Conservation (phyloP, 192 early-diverging fungal genomes). For the Lobosporangium transversale region DNA sequence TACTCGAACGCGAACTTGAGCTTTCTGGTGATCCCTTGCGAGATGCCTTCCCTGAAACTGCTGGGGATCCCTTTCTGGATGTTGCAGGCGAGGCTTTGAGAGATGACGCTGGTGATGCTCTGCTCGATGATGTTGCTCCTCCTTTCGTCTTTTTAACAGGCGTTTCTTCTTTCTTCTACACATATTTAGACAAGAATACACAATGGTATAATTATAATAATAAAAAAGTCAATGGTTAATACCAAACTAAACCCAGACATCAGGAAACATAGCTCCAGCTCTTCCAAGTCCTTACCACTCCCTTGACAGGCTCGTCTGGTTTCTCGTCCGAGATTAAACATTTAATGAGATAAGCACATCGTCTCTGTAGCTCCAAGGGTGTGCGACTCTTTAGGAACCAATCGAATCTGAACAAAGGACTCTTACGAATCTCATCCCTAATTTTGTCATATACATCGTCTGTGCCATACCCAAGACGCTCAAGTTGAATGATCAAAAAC, state of each 20-base stretch:
- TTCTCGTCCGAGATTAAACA: slow-evolving; percentile 42
- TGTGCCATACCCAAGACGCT: slow-evolving; percentile 87
- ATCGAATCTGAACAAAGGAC: slow-evolving; percentile 92
- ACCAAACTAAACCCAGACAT: neutral
- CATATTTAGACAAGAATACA: neutral
- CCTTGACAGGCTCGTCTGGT: slow-evolving; percentile 24
- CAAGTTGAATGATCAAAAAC: slow-evolving; percentile 90
- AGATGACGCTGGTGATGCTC: slow-evolving; percentile 28
- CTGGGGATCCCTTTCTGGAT: slow-evolving; percentile 35
- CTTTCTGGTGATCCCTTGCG: slow-evolving; percentile 21
- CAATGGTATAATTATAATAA: no score
- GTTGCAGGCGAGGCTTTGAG: slow-evolving; percentile 30
- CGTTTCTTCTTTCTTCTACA: slow-evolving; percentile 41
- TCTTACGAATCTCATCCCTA: slow-evolving; percentile 82
- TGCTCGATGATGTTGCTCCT: slow-evolving; percentile 21
- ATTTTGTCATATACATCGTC: slow-evolving; percentile 96
- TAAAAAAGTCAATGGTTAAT: neutral
- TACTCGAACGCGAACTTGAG: slow-evolving; percentile 33
- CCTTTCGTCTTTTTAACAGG: slow-evolving; percentile 25
- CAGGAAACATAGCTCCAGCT: no score
- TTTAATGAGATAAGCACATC: slow-evolving; percentile 85
- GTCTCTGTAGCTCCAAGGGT: slow-evolving; percentile 80
- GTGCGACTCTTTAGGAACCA: slow-evolving; percentile 99
- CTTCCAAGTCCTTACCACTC: slow-evolving; percentile 8
- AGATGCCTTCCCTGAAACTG: slow-evolving; percentile 31